A percentile compares a stretch with the other conserved stretches of the same genome.
phyloP scores from a whole-genome alignment of 805 yeast species.

The Kazachstania bromeliacearum region DNA sequence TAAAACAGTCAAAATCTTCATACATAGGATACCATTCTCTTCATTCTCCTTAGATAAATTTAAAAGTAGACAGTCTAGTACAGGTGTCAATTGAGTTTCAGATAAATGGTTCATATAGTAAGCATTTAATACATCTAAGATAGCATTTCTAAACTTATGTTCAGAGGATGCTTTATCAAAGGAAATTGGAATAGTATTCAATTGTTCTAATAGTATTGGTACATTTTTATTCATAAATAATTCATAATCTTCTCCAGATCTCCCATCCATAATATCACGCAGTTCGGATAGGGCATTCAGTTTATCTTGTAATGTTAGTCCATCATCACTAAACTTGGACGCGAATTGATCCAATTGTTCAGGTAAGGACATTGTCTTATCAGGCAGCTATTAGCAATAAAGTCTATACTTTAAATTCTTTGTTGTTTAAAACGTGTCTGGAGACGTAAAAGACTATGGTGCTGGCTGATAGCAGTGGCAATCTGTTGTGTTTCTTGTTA shows the following conservation, averaged over 20 bases:
- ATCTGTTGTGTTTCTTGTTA: no score
- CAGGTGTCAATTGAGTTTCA: constrained; percentile 54
- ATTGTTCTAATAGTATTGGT: constrained; percentile 56
- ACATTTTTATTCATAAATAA: constrained; percentile 58
- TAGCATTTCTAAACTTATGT: constrained; percentile 64
- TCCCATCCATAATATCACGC: constrained; percentile 79
- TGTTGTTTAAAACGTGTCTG: no score
- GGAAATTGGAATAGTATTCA: constrained; percentile 64
- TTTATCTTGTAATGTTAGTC: constrained; percentile 48
- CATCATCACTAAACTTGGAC: constrained; percentile 46
- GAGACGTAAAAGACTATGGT: no score
- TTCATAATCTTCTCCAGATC: constrained; percentile 73
- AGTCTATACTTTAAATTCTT: no score
- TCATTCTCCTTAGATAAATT: constrained; percentile 76
- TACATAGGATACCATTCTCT: constrained; percentile 85
- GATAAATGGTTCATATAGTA: constrained; percentile 75
- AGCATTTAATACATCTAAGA: constrained; percentile 72
- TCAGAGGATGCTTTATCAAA: constrained; percentile 58
- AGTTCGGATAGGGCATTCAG: constrained; percentile 71
- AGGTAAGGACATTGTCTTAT: constrained; percentile 33
- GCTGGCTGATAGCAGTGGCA: no score
- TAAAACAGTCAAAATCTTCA: constrained; percentile 76
- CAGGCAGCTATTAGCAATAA: no score
- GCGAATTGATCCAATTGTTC: constrained; percentile 61
- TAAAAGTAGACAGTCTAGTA: constrained; percentile 48